Percentiles rank a stretch among this genome's conserved stretches.
Evolutionary conservation across 306 rosid genomes (phyloP).

Genomic region (Cucurbita argyrosperma): DNA sequence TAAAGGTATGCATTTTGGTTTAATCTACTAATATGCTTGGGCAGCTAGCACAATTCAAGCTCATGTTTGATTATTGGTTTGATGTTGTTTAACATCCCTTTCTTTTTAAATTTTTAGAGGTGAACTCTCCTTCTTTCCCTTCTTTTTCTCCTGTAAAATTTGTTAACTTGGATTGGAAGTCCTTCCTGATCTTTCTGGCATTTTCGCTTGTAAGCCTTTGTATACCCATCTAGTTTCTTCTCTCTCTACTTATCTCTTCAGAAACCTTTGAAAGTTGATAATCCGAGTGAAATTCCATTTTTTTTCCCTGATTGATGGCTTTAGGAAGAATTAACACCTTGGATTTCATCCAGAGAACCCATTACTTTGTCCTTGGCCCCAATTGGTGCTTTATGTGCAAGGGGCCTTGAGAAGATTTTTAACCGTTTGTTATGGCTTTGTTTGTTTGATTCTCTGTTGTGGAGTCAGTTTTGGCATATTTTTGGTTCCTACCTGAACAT

Average conservation of each 20-base stretch:
- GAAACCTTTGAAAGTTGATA: background rate
- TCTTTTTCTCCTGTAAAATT: background rate
- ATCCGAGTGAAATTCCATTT: background rate
- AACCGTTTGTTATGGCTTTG: background rate
- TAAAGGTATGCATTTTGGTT: slow-evolving; percentile 43
- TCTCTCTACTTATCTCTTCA: background rate
- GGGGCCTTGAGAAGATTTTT: background rate
- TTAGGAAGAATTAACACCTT: background rate
- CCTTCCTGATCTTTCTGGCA: background rate
- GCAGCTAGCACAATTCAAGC: background rate
- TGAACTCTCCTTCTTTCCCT: background rate
- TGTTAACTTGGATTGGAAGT: background rate
- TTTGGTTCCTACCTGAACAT: background rate
- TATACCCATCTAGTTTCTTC: background rate
- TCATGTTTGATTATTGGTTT: background rate
- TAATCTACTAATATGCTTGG: slow-evolving; percentile 6
- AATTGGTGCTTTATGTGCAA: background rate
- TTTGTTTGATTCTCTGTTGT: background rate
- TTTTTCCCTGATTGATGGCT: background rate
- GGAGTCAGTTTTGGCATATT: background rate
- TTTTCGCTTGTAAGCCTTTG: background rate
- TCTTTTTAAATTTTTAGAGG: background rate
- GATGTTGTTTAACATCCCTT: background rate
- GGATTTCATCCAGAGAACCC: background rate
- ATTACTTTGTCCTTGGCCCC: background rate